These are phyloP conservation scores for Biscutella laevigata DNA, from an alignment of 441 rosid species.

Conservation along the genomic window DNA sequence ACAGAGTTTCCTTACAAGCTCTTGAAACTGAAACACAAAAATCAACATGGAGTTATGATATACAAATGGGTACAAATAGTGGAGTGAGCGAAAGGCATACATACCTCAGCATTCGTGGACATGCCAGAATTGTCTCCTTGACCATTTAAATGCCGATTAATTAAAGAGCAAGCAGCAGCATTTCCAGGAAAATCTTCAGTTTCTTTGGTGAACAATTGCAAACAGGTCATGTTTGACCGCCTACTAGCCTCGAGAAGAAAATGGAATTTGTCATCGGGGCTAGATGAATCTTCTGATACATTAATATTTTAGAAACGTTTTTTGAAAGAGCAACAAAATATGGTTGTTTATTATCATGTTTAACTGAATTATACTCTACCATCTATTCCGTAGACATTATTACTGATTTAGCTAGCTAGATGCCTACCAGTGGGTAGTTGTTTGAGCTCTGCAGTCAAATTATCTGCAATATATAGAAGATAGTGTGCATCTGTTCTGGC, in stretches of 20 bases:
- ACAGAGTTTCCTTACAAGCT: slow-evolving; percentile 66
- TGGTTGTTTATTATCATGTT: neutral
- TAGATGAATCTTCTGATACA: slow-evolving; percentile 63
- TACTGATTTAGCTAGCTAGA: neutral
- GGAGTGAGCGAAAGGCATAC: neutral
- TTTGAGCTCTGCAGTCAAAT: slow-evolving; percentile 62
- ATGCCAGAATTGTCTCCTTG: slow-evolving; percentile 37
- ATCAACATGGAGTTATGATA: neutral
- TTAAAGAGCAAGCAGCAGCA: slow-evolving; percentile 69
- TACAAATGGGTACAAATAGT: neutral
- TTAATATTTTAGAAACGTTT: slow-evolving; percentile 36
- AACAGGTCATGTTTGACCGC: slow-evolving; percentile 72
- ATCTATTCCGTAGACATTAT: neutral
- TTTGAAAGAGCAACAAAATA: slow-evolving; percentile 16
- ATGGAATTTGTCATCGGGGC: slow-evolving; percentile 50
- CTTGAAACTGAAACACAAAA: slow-evolving; percentile 45
- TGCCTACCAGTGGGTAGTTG: slow-evolving; percentile 47
- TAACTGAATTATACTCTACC: neutral
- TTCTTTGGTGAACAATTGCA: slow-evolving; percentile 74
- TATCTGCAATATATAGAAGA: slow-evolving; percentile 59
- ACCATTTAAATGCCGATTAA: slow-evolving; percentile 56
- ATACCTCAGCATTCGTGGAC: slow-evolving; percentile 55
- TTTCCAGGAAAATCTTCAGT: slow-evolving; percentile 71
- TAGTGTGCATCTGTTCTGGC: slow-evolving; percentile 86
- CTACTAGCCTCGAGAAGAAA: slow-evolving; percentile 79